Base-by-base conservation (phyloP, 2,329 filamentous ascomycete genomes). In the Capronia coronata region DNA sequence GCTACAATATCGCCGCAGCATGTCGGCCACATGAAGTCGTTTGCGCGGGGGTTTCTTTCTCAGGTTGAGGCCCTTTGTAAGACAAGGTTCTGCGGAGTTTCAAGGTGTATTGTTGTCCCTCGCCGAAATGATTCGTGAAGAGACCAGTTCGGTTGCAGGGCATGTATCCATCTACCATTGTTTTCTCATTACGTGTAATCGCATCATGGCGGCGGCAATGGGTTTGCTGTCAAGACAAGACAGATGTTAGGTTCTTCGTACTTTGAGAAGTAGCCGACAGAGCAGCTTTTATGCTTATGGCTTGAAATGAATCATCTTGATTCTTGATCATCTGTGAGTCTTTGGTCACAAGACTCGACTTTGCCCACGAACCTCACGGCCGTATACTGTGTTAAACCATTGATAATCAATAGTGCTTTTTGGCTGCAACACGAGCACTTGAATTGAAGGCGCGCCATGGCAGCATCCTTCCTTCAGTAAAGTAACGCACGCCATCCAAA, bases 1-100 rank as follows among this genome's bases (percentile, higher is more conserved):
- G 18, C 34, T 27, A 29, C 42, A 35, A 19, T 47, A 49, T 43
- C 49, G 53, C 18, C 47, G 53, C 27, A 55, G 53, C 41, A 48
- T 41, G 46, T 55, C 53, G 13, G 47, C 49, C 13, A 52, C 18
- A 14, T 51, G 37, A 47, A 21, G 21, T 6, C n/a, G 41, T 10
- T 35, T 11, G 25, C 34, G 32, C 23, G 13, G 35, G 23, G n/a
- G n/a, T n/a, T n/a, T n/a, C n/a, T n/a, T n/a, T n/a, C n/a, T n/a
- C n/a, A n/a, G n/a, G n/a, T n/a, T 29, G 29, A 34, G 22, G 34
- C 34, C 32, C 22, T 25, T 51, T 45, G 27, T 35, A 46, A 18
- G 25, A 43, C 38, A 38, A 19, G 43, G 48, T 25, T 25, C n/a
- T n/a, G 14, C 2, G 22, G 23, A 18, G 40, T 29, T 14, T 43